These are phyloP conservation scores for Lactarius quietus DNA, from an alignment of 768 basidiomycete genomes.

Conservation along the genomic window DNA sequence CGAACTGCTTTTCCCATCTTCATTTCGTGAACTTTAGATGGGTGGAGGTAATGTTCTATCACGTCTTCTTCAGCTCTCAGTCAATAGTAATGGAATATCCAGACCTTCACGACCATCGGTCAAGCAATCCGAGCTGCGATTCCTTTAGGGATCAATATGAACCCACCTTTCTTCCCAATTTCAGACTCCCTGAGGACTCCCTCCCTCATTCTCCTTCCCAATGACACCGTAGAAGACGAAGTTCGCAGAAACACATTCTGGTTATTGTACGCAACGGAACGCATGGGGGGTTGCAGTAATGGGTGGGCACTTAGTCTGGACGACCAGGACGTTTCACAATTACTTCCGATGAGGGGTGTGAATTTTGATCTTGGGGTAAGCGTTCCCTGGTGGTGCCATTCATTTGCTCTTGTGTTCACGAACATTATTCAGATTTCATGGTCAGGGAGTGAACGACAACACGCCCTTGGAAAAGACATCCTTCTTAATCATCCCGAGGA, in stretches of 20 bases:
- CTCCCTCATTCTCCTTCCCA: slow-evolving; percentile 59
- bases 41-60: slow-evolving; percentile 52
- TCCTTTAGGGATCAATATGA: slow-evolving; percentile 68
- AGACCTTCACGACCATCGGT: slow-evolving; percentile 61
- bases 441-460: slow-evolving; percentile 55
- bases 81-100: neutral
- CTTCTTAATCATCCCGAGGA: slow-evolving; percentile 58
- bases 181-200: slow-evolving; percentile 52
- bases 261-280: slow-evolving; percentile 65
- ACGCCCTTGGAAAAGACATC: slow-evolving; percentile 59
- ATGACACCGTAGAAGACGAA: slow-evolving; percentile 64
- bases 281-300: slow-evolving; percentile 62
- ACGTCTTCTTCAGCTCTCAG: neutral
- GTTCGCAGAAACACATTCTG: slow-evolving; percentile 70
- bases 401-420: slow-evolving; percentile 13
- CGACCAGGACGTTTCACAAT: slow-evolving; percentile 69
- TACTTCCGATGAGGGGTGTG: slow-evolving; percentile 59
- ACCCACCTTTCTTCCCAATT: slow-evolving; percentile 62
- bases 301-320: slow-evolving; percentile 70
- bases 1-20: neutral
- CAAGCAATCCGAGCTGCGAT: slow-evolving; percentile 55
- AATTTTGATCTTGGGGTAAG: slow-evolving; percentile 61
- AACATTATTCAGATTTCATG: slow-evolving; percentile 42
- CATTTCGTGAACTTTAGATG: slow-evolving; percentile 44
- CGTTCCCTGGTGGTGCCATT: slow-evolving; percentile 15